A percentile compares a stretch with the other conserved stretches of the same genome.
phyloP scores from a whole-genome alignment of 306 rosid genomes.

The Pueraria montana region DNA sequence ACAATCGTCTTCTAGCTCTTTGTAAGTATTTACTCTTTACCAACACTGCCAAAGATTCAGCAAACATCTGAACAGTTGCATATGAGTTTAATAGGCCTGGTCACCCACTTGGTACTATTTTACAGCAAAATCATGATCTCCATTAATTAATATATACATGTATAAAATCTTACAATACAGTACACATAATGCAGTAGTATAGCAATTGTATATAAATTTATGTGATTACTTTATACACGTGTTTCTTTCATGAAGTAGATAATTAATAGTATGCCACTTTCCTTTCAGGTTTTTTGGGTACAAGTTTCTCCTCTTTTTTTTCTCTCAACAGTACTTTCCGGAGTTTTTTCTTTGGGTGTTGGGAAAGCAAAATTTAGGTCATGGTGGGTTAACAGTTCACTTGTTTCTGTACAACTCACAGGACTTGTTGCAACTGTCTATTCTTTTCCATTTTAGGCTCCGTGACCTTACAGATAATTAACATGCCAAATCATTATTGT shows the following conservation, averaged over 20 bases:
- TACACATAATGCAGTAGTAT: background rate
- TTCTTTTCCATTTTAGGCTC: background rate
- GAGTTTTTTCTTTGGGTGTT: background rate
- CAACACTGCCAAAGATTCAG: slow-evolving; percentile 31
- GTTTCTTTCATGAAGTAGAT: slow-evolving; percentile 15
- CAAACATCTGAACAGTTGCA: slow-evolving; percentile 46
- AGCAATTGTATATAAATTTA: slow-evolving; percentile 4
- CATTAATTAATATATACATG: background rate
- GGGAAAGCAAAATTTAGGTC: slow-evolving; percentile 21
- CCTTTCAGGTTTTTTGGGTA: slow-evolving; percentile 17
- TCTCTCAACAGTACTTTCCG: background rate
- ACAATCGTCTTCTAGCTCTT: slow-evolving; percentile 35
- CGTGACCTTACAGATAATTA: background rate
- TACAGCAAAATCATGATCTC: slow-evolving; percentile 6
- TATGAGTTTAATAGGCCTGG: slow-evolving; percentile 21
- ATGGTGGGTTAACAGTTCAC: background rate
- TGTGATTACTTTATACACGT: background rate
- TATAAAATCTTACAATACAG: slow-evolving; percentile 3
- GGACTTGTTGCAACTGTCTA: background rate
- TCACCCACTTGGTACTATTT: slow-evolving; percentile 38
- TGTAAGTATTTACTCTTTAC: slow-evolving; percentile 50
- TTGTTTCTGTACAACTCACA: background rate
- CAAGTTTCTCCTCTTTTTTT: background rate
- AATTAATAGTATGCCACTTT: background rate
- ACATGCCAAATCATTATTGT: background rate